Percentiles rank a stretch among this genome's conserved stretches.
Evolutionary conservation across 1,139 yeast genomes (phyloP).

Genomic region (Magnusiomyces paraingens): DNA sequence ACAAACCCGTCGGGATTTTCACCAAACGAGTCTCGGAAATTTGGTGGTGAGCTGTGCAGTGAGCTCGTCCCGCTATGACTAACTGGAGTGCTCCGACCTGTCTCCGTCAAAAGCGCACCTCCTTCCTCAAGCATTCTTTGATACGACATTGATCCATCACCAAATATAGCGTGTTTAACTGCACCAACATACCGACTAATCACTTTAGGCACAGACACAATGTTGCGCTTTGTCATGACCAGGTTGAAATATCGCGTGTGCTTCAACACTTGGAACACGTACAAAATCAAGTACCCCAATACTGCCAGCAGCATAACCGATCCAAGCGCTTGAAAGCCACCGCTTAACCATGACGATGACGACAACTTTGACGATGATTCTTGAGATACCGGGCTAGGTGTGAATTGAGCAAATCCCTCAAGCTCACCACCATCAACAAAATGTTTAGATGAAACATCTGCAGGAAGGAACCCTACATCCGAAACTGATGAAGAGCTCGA

Average conservation of each 20-base stretch:
- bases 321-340: background rate
- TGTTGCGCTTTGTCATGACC: slow-evolving; percentile 2
- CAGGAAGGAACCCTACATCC: slow-evolving; percentile 19
- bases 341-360: background rate
- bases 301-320: background rate
- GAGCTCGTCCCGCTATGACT: no score
- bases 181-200: background rate
- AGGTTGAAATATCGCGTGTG: background rate
- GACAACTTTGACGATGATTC: background rate
- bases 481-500: slow-evolving; percentile 16
- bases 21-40: no score
- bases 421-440: slow-evolving; percentile 17
- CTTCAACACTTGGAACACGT: background rate
- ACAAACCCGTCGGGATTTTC: no score
- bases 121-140: slow-evolving; percentile 15
- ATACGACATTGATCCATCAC: background rate
- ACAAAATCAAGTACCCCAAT: background rate
- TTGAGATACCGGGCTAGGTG: background rate
- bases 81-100: no score
- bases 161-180: no score
- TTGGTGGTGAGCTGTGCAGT: no score
- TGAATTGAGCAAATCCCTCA: slow-evolving; percentile 3
- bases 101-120: background rate
- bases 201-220: slow-evolving; percentile 3
- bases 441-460: slow-evolving; percentile 11